Evolutionary conservation across 1,139 yeast species (phyloP).

Genomic region (Zygoascus hellenicus): DNA sequence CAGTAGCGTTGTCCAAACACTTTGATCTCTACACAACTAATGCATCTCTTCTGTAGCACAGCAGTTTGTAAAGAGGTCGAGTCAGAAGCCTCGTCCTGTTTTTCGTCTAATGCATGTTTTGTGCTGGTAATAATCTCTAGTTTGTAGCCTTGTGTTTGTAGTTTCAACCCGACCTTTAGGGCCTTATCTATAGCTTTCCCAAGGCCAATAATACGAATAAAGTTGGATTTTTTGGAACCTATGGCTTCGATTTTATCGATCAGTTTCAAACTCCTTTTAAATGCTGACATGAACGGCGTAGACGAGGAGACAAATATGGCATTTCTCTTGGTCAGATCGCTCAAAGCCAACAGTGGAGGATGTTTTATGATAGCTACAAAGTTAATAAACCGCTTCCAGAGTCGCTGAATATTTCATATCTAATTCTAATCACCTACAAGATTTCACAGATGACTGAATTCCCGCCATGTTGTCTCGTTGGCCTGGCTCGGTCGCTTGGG

Average conservation of each 20-base stretch:
- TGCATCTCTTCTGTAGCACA: conserved; percentile 18
- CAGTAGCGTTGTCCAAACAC: conserved; percentile 12
- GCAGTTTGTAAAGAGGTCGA: neutral
- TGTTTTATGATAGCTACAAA: conserved; percentile 14
- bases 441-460: too few relatives aligned
- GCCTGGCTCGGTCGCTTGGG: neutral
- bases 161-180: conserved; percentile 28
- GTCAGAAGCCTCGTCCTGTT: conserved; percentile 10
- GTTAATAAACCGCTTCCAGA: neutral
- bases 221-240: conserved; percentile 12
- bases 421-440: too few relatives aligned
- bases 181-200: conserved; percentile 33
- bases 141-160: conserved; percentile 24
- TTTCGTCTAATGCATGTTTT: conserved; percentile 22
- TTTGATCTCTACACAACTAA: conserved; percentile 22
- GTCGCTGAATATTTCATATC: neutral
- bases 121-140: conserved; percentile 24
- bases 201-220: conserved; percentile 28
- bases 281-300: conserved; percentile 31
- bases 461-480: neutral
- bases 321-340: conserved; percentile 10
- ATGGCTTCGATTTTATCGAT: conserved; percentile 15
- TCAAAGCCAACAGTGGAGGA: conserved; percentile 16
- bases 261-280: conserved; percentile 24
- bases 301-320: conserved; percentile 23